A percentile compares a stretch with the other conserved stretches of the same genome.
phyloP scores from a whole-genome alignment of 176 grass and related monocot genomes.

The Avena sativa region DNA sequence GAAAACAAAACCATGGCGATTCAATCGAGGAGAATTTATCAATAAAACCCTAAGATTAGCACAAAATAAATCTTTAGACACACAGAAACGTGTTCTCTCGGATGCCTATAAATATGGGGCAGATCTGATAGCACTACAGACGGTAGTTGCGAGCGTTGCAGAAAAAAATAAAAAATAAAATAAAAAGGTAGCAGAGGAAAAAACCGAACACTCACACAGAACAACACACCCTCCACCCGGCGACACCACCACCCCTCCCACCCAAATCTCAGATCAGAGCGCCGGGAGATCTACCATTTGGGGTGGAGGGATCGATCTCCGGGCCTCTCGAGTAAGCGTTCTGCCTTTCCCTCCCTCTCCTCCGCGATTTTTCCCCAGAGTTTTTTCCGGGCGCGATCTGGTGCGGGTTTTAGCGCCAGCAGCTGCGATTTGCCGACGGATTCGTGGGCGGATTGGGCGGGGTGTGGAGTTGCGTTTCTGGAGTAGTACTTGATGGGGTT shows the following conservation, averaged over 20 bases:
- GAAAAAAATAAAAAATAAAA: background rate
- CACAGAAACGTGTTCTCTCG: background rate
- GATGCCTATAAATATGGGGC: background rate
- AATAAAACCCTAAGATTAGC: background rate
- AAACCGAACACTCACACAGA: slow-evolving; percentile 37
- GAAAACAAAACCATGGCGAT: slow-evolving; percentile 3
- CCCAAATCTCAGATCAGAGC: slow-evolving; percentile 34
- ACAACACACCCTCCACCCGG: slow-evolving; percentile 11
- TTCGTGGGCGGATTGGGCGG: background rate
- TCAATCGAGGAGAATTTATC: background rate
- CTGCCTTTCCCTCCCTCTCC: background rate
- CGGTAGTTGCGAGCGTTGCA: background rate
- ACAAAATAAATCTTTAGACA: background rate
- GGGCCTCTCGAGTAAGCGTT: slow-evolving; percentile 10
- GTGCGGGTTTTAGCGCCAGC: background rate
- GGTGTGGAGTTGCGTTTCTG: background rate
- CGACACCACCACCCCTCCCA: slow-evolving; percentile 5
- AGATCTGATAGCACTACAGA: background rate
- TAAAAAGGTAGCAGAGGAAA: background rate
- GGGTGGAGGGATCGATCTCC: slow-evolving; percentile 16
- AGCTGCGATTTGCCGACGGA: background rate
- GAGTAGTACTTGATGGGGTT: background rate
- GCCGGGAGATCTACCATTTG: slow-evolving; percentile 19
- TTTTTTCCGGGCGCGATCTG: slow-evolving; percentile 17
- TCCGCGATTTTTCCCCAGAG: background rate